Conservation (phyloP, 371 early-diverging fungal species). For the Sporodiniella umbellata region DNA sequence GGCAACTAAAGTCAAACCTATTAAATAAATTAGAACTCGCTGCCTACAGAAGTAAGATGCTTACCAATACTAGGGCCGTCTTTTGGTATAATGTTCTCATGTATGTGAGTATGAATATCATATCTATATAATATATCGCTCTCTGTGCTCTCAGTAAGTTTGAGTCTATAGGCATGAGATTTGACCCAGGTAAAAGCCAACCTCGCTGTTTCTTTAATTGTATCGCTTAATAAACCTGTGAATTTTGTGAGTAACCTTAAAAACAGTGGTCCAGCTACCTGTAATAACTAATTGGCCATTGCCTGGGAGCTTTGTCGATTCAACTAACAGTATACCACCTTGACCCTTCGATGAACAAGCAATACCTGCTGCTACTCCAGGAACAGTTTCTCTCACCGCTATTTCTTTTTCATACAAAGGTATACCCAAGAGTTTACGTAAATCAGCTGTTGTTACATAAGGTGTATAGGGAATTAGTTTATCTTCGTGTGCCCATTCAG, state of each 20-base stretch:
- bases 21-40: slow-evolving; percentile 3
- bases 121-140: slow-evolving; percentile 44
- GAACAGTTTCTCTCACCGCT: slow-evolving; percentile 57
- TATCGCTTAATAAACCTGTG: slow-evolving; percentile 79
- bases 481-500: slow-evolving; percentile 69
- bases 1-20: slow-evolving; percentile 64
- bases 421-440: slow-evolving; percentile 66
- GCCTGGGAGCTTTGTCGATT: slow-evolving; percentile 75
- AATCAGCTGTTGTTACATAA: slow-evolving; percentile 15
- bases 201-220: slow-evolving; percentile 85
- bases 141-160: slow-evolving; percentile 37
- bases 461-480: too few relatives aligned
- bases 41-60: background rate
- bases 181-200: slow-evolving; percentile 82
- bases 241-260: background rate
- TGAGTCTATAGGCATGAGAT: slow-evolving; percentile 62
- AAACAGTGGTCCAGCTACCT: slow-evolving; percentile 37
- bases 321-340: slow-evolving; percentile 81
- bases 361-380: slow-evolving; percentile 84
- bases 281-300: slow-evolving; percentile 69
- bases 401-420: slow-evolving; percentile 59
- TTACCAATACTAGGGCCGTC: slow-evolving; percentile 77
- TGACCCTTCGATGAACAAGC: slow-evolving; percentile 78
- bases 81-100: slow-evolving; percentile 80
- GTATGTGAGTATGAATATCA: slow-evolving; percentile 85